Base-by-base conservation (phyloP, 805 yeast genomes). In the Yarrowia divulgata region DNA sequence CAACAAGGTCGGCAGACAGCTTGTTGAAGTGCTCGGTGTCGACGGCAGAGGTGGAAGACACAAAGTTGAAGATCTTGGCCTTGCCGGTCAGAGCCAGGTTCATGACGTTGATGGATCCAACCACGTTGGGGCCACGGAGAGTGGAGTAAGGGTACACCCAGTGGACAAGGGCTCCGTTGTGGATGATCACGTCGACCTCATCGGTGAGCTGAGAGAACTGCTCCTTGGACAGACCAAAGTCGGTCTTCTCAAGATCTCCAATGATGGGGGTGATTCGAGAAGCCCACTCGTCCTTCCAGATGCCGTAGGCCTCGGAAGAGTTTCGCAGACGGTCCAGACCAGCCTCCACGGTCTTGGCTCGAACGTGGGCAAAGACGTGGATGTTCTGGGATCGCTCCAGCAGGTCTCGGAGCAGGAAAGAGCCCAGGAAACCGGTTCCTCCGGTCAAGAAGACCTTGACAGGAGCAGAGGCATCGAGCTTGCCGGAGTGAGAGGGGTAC, bases 151-250 rank as follows among this genome's bases (percentile, higher is more conserved):
- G 98, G 78, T 90, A 95, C 1, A 93, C 97, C 99, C 99, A 95
- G 79, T 95, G 99, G 46, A 95, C 99, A 71, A 93, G 83, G 18
- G 99, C 99, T 82, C 98, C 99, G 74, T 95, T 95, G 79, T 95
- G 99, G 71, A 95, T 86, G 67, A 95, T 88, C 3, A 89, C 88
- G 78, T 96, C 99, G 70, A 94, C 82, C 0, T 81, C 79, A 16
- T 85, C 78, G 10, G 87, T 80, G 70, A 95, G 83, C 8, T 74
- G 62, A 1, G 73, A 54, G 97, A 97, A 95, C 40, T 81, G 80
- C 3, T 74, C 77, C 43, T 83, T 83, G 18, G 80, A 73, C 67
- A 91, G 75, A 0, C 98, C 99, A 77, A 95, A 88, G 54, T 89
- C 83, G n/a, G 84, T 80, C 72, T 84, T 79, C 7, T 94, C 85